Percentiles rank a stretch among this genome's conserved stretches.
These are phyloP conservation scores for Penicillium sp. DNA, from an alignment of 2,329 filamentous ascomycete genomes.

Conservation along the genomic window DNA sequence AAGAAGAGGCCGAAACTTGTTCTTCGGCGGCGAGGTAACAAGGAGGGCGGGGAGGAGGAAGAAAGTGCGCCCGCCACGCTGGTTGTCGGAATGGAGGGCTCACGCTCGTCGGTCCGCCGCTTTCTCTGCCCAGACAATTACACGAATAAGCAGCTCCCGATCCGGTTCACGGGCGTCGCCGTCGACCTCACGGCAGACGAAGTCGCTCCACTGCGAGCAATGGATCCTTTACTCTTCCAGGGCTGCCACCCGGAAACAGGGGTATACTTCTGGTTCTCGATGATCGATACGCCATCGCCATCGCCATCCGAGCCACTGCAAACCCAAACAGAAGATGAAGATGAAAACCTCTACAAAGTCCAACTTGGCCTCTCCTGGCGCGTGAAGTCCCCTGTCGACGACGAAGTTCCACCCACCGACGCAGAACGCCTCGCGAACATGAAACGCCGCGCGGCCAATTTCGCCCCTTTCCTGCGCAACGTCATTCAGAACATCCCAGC, in stretches of 20 bases:
- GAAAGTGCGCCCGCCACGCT: conserved; percentile 20
- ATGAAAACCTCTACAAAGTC: conserved; percentile 43
- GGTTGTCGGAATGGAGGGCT: conserved; percentile 29
- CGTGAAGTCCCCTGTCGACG: conserved; percentile 32
- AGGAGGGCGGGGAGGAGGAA: conserved; percentile 4
- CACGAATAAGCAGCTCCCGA: conserved; percentile 24
- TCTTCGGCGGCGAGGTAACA: neutral
- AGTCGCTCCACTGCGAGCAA: conserved; percentile 61
- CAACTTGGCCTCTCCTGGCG: conserved; percentile 57
- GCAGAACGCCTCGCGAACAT: conserved; percentile 45
- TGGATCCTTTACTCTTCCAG: conserved; percentile 46
- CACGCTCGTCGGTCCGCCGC: conserved; percentile 29
- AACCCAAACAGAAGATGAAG: conserved; percentile 24
- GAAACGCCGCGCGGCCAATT: conserved; percentile 38
- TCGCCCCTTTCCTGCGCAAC: conserved; percentile 29
- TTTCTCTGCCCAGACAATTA: conserved; percentile 30
- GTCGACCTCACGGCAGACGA: conserved; percentile 55
- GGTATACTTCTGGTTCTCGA: conserved; percentile 36
- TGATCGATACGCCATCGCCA: conserved; percentile 48
- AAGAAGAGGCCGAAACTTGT: neutral
- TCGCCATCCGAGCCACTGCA: too few species aligned
- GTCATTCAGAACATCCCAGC: conserved; percentile 31
- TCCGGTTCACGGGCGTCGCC: conserved; percentile 32
- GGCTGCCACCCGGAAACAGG: conserved; percentile 31
- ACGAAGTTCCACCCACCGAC: conserved; percentile 41